phyloP scores from a whole-genome alignment of 1,284 basidiomycete genomes.

The Ganoderma resinaceum region DNA sequence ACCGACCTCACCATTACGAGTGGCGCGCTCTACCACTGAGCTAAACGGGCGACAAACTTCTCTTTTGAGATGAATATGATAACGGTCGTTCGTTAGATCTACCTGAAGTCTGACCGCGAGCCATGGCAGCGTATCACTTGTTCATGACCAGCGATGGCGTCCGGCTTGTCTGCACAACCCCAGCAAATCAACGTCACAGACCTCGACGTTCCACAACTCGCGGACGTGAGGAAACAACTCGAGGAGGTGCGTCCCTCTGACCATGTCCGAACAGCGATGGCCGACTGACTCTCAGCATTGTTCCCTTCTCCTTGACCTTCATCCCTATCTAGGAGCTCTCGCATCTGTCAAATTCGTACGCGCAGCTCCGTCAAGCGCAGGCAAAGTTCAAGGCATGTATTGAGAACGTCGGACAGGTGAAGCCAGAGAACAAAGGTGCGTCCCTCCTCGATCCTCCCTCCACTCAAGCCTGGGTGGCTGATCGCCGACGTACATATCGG shows the following conservation, averaged over 20 bases:
- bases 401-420: conserved; percentile 83
- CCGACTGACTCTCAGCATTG: conserved; percentile 1
- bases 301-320: background rate
- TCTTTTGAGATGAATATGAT: background rate
- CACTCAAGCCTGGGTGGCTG: background rate
- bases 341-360: conserved; percentile 92
- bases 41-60: conserved; percentile 23
- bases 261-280: conserved; percentile 16
- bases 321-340: conserved; percentile 78
- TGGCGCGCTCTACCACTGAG: conserved; percentile 33
- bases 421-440: conserved; percentile 76
- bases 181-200: conserved; percentile 83
- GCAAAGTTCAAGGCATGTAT: conserved; percentile 91
- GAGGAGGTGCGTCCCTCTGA: conserved; percentile 69
- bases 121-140: background rate
- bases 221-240: conserved; percentile 87
- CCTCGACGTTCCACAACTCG: conserved; percentile 82
- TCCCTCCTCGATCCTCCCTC: conserved; percentile 19
- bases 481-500: background rate
- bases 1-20: conserved; percentile 33
- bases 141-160: conserved; percentile 29
- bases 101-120: no score
- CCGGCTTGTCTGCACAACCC: conserved; percentile 38
- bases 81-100: no score
- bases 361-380: conserved; percentile 92